Conservation (phyloP, 495 filamentous ascomycete genomes). For the Penicillium alfredii region DNA sequence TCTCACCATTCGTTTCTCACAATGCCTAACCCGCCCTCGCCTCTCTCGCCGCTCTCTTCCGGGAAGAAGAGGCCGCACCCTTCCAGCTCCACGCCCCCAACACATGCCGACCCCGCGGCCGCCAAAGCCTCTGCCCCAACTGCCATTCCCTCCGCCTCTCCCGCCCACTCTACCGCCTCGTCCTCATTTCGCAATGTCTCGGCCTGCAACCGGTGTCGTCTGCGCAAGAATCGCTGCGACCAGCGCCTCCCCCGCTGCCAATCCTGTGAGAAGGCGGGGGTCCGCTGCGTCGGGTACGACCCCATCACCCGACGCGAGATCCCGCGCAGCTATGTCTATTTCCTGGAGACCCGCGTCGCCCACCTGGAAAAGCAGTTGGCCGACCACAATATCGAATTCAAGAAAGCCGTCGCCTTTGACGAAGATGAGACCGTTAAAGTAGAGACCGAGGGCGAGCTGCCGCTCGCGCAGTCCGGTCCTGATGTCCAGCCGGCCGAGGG, state of each 20-base stretch:
- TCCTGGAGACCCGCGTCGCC: conserved; percentile 75
- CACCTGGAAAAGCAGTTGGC: conserved; percentile 70
- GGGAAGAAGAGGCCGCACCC: conserved; percentile 42
- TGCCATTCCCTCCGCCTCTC: conserved; percentile 12
- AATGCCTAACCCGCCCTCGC: conserved; percentile 38
- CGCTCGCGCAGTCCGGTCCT: conserved; percentile 12
- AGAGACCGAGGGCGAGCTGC: conserved; percentile 21
- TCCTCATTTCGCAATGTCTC: conserved; percentile 84
- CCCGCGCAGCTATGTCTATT: conserved; percentile 87
- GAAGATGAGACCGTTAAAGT: conserved; percentile 36
- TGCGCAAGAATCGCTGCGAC: conserved; percentile 90
- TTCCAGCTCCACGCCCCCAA: conserved; percentile 16
- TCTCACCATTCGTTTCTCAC: conserved; percentile 21
- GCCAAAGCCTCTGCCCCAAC: conserved; percentile 11
- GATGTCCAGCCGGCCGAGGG: conserved; percentile 13
- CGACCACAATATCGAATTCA: conserved; percentile 61
- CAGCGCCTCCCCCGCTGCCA: conserved; percentile 82
- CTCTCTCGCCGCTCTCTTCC: conserved; percentile 30
- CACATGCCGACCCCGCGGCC: conserved; percentile 14
- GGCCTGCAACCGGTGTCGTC: conserved; percentile 84
- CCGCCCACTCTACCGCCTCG: conserved; percentile 21
- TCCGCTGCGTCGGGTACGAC: conserved; percentile 88
- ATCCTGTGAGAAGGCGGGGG: conserved; percentile 78
- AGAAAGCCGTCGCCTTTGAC: conserved; percentile 67
- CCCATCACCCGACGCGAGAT: conserved; percentile 91